Base-by-base conservation (phyloP, 1,139 yeast species). In the Nakaseomyces uthaithaninus region DNA sequence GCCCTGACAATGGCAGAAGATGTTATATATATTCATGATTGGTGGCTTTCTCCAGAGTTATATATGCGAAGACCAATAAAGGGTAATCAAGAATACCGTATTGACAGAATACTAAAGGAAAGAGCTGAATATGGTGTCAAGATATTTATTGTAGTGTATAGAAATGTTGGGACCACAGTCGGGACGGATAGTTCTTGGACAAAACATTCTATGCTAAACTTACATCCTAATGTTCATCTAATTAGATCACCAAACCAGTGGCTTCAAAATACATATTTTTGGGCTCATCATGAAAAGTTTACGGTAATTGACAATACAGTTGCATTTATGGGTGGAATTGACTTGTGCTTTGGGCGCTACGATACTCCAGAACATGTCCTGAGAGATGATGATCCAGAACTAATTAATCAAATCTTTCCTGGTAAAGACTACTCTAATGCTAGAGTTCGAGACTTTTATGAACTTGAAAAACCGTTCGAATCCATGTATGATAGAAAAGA, bases 201-300 rank as follows among this genome's bases (percentile, higher is more conserved):
- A 0, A 93, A 93, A 54, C 96, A 91, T 56, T 86, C 96, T 0
- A 69, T 93, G 55, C 68, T 93, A 41, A 89, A 84, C 41, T 67
- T 93, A 41, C 87, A 89, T 59, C 82, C 79, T 22, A 93, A 93
- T 55, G 77, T 93, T 42, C 91, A 84, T 62, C 89, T 91, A 15
- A 75, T 91, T 49, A 75, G 99, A 52, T 89, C 97, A 1, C 99
- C 99, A 3, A 89, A 91, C 52, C 99, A 93, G 60, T 75, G 93
- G 58, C 67, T 86, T 41, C 97, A 91, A 59, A 87, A 89, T 54
- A 87, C 95, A 0, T 85, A 78, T 54, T 93, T 93, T 60, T 93
- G 98, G 98, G 98, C 99, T 0, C 99, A 93, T 66, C 99, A 93
- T 63, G 99, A 93, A 59, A 93, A 93, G 57, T 64, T 93, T 42